Percentiles rank a stretch among this genome's conserved stretches.
phyloP scores from a whole-genome alignment of 257 asterid species.

The Rubia yunnanensis region DNA sequence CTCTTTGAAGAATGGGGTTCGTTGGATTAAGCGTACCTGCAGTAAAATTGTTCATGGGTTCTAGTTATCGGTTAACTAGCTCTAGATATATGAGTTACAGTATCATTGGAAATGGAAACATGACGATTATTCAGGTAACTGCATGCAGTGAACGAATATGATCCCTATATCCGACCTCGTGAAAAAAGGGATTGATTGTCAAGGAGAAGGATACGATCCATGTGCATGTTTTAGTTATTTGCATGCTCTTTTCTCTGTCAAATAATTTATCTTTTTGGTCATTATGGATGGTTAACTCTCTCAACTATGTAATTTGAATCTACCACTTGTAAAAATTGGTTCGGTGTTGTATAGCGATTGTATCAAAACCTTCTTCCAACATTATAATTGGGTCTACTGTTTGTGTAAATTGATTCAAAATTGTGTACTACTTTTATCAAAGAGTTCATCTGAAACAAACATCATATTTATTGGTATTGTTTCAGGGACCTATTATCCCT shows the following conservation, averaged over 20 bases:
- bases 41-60: conserved; percentile 40
- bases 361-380: background rate
- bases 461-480: no score
- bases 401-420: no score
- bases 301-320: background rate
- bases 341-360: background rate
- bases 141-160: background rate
- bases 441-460: no score
- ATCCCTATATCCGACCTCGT: background rate
- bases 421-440: no score
- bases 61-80: background rate
- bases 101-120: background rate
- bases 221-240: background rate
- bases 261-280: background rate
- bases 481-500: no score
- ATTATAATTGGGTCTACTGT: no score
- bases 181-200: no score
- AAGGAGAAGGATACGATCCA: no score
- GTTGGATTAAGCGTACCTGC: conserved; percentile 58
- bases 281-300: background rate
- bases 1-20: conserved; percentile 34
- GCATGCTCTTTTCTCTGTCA: background rate
- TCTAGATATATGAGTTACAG: no score
- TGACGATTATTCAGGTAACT: background rate
- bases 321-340: background rate